Evolutionary conservation across 805 yeast genomes (phyloP), one percentile per base, ranked within the genome.

Genomic region (Debaryomyces prosopidis): DNA sequence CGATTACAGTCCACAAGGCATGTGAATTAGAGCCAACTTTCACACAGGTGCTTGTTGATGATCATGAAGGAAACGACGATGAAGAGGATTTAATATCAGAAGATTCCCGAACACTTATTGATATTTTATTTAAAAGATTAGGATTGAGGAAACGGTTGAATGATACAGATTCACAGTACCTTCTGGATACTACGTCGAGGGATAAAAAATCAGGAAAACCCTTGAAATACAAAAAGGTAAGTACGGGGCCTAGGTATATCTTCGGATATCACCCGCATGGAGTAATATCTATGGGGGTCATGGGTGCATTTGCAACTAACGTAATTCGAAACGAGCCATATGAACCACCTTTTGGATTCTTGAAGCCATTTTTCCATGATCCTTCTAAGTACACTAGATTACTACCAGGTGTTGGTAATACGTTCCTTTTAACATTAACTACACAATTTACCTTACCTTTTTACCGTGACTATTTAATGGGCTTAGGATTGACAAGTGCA

Each of bases 191-290:
- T 9, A 14, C 43, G 9, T 20, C 35, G 27, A 43, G 40, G 46
- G 51, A 56, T 34, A 42, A 32, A 19, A 14, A 30, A 26, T 27
- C 30, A 30, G 30, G 34, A 17, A 37, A 47, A 14, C 35, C 41
- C 7, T 50, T 50, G 14, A 55, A 52, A 35, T 52, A 43, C 40
- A 63, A 62, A 40, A 55, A 58, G 36, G 65, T 72, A 1, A 57
- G 75, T 40, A 66, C 81, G 3, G 92, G 89, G 0, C 91, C 89
- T 2, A 70, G 85, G 31, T 92, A 94, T 63, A 80, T 92, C 2
- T 92, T 92, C 66, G 96, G 97, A 0, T 85, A 89, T 58, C 97
- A 91, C 64, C 99, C 99, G 0, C 99, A 94, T 63, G 99, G 99
- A 0, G 91, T 92, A 12, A 90, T 91, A 10, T 87, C 96, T 1